Evolutionary conservation across 2,329 filamentous ascomycete species (phyloP), one percentile per base, ranked within the genome.

Genomic region (Sclerotiophoma versabilis): DNA sequence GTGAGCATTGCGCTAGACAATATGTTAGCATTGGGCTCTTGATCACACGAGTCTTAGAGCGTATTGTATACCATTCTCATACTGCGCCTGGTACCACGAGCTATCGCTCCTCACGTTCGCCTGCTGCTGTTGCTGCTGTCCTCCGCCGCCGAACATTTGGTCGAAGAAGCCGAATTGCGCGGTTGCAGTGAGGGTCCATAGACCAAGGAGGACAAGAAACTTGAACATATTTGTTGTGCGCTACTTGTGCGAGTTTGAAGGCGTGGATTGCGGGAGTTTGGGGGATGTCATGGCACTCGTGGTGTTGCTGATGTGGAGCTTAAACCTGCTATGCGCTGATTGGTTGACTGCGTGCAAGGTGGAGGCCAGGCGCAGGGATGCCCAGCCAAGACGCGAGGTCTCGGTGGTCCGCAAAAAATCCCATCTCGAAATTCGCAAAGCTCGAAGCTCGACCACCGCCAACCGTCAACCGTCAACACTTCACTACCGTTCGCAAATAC

Each of bases 131-230:
- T 83, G 81, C 34, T 82, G 80, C 74, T 41, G 83, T 76, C 62
- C 86, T 83, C 52, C 84, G 80, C 82, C 81, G 65, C 86, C 84
- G 75, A 99, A 98, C 91, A 98, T 96, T 69, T 98, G 92, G 75
- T 97, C 93, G 78, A 98, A 99, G 84, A 99, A 96, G 72, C 91
- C 89, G 76, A 98, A 98, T 77, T 98, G 93, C 10, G 91, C 91
- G 52, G 83, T 79, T 4, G 82, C 86, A 58, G 84, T 77, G 54
- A 91, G 71, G 23, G 92, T 75, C 43, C 90, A 78, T 14, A 92
- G 72, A 32, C 66, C 53, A 2, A 72, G 56, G 11, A 75, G 50
- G 23, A 75, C 37, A 27, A 78, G 47, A 26, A 75, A 36, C 20
- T 63, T 60, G 39, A 54, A 32, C 51, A 54, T 54, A 14, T 12